Conservation (phyloP, 768 basidiomycete species). For the Brasilioporus rufonigricans region DNA sequence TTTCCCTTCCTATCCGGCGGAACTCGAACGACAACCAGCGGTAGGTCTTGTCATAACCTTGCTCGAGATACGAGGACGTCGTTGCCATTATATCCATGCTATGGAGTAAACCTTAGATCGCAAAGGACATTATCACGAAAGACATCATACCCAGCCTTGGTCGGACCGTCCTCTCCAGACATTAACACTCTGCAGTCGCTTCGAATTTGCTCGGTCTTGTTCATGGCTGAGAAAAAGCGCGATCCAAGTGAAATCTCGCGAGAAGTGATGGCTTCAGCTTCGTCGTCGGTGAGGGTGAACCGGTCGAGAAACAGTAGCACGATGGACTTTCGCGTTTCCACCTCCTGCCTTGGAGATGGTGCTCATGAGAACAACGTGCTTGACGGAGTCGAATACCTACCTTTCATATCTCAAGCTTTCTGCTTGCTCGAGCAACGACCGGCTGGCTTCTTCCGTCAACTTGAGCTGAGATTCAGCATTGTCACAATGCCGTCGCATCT, state of each 20-base stretch:
- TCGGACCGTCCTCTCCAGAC: constrained; percentile 79
- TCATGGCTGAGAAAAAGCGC: constrained; percentile 82
- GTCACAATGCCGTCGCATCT: constrained; percentile 82
- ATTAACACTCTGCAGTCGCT: constrained; percentile 84
- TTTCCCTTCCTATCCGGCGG: constrained; percentile 70
- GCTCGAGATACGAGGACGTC: constrained; percentile 80
- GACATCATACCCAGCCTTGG: constrained; percentile 64
- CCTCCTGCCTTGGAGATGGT: constrained; percentile 50
- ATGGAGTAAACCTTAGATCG: neutral
- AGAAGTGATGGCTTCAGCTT: constrained; percentile 72
- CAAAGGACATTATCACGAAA: neutral
- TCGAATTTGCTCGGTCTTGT: constrained; percentile 79
- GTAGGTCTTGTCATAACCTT: constrained; percentile 85
- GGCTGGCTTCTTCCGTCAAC: constrained; percentile 74
- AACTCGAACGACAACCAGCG: constrained; percentile 88
- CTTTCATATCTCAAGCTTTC: constrained; percentile 71
- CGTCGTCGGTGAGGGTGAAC: constrained; percentile 79
- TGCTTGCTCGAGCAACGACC: constrained; percentile 77
- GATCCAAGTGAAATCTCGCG: constrained; percentile 73
- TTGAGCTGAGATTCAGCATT: constrained; percentile 77
- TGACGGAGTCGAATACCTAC: constrained; percentile 35
- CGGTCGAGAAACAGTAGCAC: constrained; percentile 76
- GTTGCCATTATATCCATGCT: constrained; percentile 88
- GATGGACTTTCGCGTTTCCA: constrained; percentile 70
- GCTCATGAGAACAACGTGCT: neutral